phyloP scores from a whole-genome alignment of 768 basidiomycete species.

The Daedaleopsis sinensis region DNA sequence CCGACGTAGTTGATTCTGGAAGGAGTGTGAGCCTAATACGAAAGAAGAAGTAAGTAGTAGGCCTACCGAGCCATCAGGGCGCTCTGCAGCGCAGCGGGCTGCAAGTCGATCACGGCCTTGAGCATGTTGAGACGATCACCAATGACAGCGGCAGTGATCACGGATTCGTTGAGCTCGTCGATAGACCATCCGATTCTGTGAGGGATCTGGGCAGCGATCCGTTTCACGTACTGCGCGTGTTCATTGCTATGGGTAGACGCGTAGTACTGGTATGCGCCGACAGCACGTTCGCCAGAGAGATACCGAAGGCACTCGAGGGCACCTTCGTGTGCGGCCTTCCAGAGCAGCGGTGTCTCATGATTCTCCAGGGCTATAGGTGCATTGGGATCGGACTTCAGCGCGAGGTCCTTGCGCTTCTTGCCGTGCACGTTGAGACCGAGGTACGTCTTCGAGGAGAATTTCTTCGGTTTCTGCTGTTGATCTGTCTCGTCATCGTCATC shows the following conservation, averaged over 20 bases:
- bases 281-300: slow-evolving; percentile 46
- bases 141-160: slow-evolving; percentile 48
- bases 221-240: slow-evolving; percentile 45
- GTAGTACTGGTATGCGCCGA: slow-evolving; percentile 55
- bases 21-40: background rate
- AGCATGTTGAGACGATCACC: slow-evolving; percentile 40
- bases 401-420: slow-evolving; percentile 61
- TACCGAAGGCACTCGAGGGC: slow-evolving; percentile 46
- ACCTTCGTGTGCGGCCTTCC: slow-evolving; percentile 43
- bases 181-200: slow-evolving; percentile 55
- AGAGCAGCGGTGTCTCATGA: slow-evolving; percentile 36
- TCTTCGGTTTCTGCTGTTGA: slow-evolving; percentile 23
- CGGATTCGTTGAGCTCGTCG: slow-evolving; percentile 53
- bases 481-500: slow-evolving; percentile 25
- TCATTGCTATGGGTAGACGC: slow-evolving; percentile 44
- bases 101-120: slow-evolving; percentile 47
- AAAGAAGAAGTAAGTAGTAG: background rate
- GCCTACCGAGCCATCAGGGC: slow-evolving; percentile 48
- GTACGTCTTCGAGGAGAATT: slow-evolving; percentile 45
- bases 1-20: slow-evolving; percentile 17
- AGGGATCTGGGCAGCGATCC: slow-evolving; percentile 43
- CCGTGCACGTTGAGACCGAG: slow-evolving; percentile 65
- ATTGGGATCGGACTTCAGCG: slow-evolving; percentile 52
- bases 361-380: slow-evolving; percentile 24
- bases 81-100: slow-evolving; percentile 43